A percentile compares a stretch with the other conserved stretches of the same genome.
Evolutionary conservation across 352 stramenopile genomes (phyloP).

Genomic region (Sclerospora graminicola): DNA sequence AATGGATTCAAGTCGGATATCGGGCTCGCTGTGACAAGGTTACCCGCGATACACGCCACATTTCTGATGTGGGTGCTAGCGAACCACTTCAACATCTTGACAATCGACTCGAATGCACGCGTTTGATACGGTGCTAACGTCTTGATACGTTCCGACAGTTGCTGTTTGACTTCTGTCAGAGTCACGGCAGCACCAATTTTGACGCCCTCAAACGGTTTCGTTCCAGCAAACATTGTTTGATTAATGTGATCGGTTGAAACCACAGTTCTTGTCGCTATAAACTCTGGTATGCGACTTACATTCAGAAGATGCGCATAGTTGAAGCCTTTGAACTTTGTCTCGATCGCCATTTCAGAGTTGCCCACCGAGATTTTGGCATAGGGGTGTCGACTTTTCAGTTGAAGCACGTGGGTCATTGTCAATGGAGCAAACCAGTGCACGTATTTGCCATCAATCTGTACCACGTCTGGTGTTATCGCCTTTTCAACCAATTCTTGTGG

Average conservation of each 20-base stretch:
- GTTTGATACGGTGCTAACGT: slow-evolving; percentile 32
- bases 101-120: slow-evolving; percentile 43
- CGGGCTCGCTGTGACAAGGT: slow-evolving; percentile 94
- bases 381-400: slow-evolving; percentile 75
- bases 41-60: slow-evolving; percentile 92
- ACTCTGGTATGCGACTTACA: slow-evolving; percentile 56
- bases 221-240: slow-evolving; percentile 25
- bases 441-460: slow-evolving; percentile 57
- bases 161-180: slow-evolving; percentile 60
- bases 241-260: slow-evolving; percentile 36
- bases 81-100: slow-evolving; percentile 94
- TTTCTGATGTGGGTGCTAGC: slow-evolving; percentile 96
- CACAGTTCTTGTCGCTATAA: slow-evolving; percentile 37
- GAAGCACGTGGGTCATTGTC: slow-evolving; percentile 82
- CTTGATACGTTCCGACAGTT: slow-evolving; percentile 30
- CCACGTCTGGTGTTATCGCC: slow-evolving; percentile 31
- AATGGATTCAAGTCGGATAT: slow-evolving; percentile 98
- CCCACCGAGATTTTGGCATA: slow-evolving; percentile 91
- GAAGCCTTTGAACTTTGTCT: slow-evolving; percentile 90
- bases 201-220: slow-evolving; percentile 43
- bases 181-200: slow-evolving; percentile 77
- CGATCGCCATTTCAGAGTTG: slow-evolving; percentile 96
- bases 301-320: slow-evolving; percentile 64
- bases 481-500: slow-evolving; percentile 54
- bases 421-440: slow-evolving; percentile 90